Evolutionary conservation across 2,329 filamentous ascomycete species (phyloP), one percentile per base, ranked within the genome.

Genomic region (Myriosclerotinia scirpicola): DNA sequence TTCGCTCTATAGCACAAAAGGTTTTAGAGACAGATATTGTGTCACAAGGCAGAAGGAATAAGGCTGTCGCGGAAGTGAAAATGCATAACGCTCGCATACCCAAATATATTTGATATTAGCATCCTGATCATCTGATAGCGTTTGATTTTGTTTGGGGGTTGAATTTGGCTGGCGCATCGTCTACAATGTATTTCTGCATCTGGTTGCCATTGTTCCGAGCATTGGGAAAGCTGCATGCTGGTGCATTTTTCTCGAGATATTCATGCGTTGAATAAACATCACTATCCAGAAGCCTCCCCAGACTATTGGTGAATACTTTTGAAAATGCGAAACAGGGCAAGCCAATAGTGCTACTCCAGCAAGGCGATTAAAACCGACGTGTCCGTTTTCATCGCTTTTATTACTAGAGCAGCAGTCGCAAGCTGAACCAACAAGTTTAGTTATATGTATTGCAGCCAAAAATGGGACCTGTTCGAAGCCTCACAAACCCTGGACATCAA

Each of bases 61-160:
- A 40, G 46, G n/a, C 8, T 26, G 34, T 40, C 12, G 34, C 14
- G n/a, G 14, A 48, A 38, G 34, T 50, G 15, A 61, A 38, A 38
- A 38, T 61, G 30, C n/a, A 40, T 38, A 61, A n/a, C 34, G 46
- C 58, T 61, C 46, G 58, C 44, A 61, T 38, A 26, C 44, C 14
- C n/a, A 7, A 50, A 52, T 22, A 7, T 17, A 26, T n/a, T 50
- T 50, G 44, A 17, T 50, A 5, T 61, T 38, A n/a, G 34, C 38
- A 5, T 50, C 14, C 34, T 50, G 20, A 11, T 50, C 50, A 30
- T 26, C 14, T n/a, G 20, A 6, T 40, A 40, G 34, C 14, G 34
- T 36, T 50, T 46, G 6, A n/a, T 50, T 7, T 26, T 50, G 6
- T 20, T 60, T 50, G 26, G 20, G 30, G 20, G 11, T 36, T 38